A percentile compares a stretch with the other conserved stretches of the same genome.
Evolutionary conservation across 306 rosid species (phyloP).

Genomic region (Malus sylvestris): DNA sequence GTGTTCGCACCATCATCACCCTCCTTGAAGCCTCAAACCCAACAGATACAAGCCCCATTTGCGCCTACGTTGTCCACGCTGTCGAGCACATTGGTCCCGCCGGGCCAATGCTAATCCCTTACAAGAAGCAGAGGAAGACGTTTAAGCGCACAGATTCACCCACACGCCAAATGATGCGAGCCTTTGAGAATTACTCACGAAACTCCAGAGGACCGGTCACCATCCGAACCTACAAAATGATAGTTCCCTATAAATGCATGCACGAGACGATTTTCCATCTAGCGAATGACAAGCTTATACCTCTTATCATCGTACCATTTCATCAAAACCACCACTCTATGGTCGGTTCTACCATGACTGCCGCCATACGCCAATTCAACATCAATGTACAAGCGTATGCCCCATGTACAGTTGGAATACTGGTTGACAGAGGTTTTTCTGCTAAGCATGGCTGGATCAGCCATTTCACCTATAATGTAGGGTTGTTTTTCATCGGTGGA

Average conservation of each 20-base stretch:
- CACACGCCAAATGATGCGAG: conserved; percentile 21
- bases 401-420: conserved; percentile 75
- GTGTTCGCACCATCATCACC: conserved; percentile 37
- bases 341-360: conserved; percentile 29
- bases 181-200: conserved; percentile 12
- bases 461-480: conserved; percentile 28
- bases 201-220: conserved; percentile 27
- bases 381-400: conserved; percentile 58
- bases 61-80: conserved; percentile 37
- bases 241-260: conserved; percentile 54
- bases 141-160: conserved; percentile 10
- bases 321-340: conserved; percentile 30
- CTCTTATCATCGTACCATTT: conserved; percentile 55
- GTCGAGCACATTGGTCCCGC: conserved; percentile 51
- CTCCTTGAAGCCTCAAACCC: conserved; percentile 57
- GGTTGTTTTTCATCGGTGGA: conserved; percentile 61
- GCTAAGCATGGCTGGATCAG: conserved; percentile 13
- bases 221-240: conserved; percentile 28
- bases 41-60: conserved; percentile 24
- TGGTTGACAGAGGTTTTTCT: conserved; percentile 47
- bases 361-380: conserved; percentile 39
- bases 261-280: conserved; percentile 34
- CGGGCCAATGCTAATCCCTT: conserved; percentile 41
- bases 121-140: conserved; percentile 5
- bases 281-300: not conserved